Conservation (phyloP, 2,329 filamentous ascomycete species). For the Bipolaris zeicola region DNA sequence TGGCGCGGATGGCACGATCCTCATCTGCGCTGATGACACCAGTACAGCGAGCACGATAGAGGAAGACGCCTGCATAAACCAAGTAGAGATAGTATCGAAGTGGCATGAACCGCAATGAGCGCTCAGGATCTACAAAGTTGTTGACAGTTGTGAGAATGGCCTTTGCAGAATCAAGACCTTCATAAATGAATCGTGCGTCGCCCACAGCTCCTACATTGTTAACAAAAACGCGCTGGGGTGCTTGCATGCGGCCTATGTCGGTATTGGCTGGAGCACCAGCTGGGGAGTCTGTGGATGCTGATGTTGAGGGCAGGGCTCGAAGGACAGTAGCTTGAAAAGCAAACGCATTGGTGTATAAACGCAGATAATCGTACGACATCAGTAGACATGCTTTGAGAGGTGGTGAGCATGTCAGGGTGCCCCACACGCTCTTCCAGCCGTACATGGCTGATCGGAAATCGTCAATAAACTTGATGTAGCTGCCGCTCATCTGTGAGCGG, state of each 20-base stretch:
- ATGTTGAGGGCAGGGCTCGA: constrained; percentile 47
- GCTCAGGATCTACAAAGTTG: constrained; percentile 57
- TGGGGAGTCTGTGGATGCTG: constrained; percentile 16
- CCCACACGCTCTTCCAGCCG: constrained; percentile 74
- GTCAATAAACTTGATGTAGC: constrained; percentile 77
- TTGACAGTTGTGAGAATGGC: constrained; percentile 57
- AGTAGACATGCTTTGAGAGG: constrained; percentile 70
- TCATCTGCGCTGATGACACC: constrained; percentile 56
- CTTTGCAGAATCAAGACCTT: constrained; percentile 57
- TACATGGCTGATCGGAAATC: constrained; percentile 72
- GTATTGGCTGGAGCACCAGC: constrained; percentile 1
- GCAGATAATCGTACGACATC: constrained; percentile 73
- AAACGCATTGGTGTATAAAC: constrained; percentile 76
- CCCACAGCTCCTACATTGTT: constrained; percentile 57
- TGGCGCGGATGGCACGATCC: constrained; percentile 53
- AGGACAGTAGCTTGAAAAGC: constrained; percentile 73
- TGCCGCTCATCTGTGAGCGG: constrained; percentile 71
- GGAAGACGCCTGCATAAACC: constrained; percentile 56
- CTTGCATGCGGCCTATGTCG: constrained; percentile 34
- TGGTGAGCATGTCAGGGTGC: constrained; percentile 67
- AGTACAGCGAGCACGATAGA: constrained; percentile 56
- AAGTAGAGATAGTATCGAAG: constrained; percentile 57
- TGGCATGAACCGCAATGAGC: constrained; percentile 55
- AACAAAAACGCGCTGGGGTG: constrained; percentile 53
- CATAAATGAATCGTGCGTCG: constrained; percentile 58